Percentiles rank a stretch among this genome's conserved stretches.
Evolutionary conservation across 768 basidiomycete genomes (phyloP).

Genomic region (Boletus edulis): DNA sequence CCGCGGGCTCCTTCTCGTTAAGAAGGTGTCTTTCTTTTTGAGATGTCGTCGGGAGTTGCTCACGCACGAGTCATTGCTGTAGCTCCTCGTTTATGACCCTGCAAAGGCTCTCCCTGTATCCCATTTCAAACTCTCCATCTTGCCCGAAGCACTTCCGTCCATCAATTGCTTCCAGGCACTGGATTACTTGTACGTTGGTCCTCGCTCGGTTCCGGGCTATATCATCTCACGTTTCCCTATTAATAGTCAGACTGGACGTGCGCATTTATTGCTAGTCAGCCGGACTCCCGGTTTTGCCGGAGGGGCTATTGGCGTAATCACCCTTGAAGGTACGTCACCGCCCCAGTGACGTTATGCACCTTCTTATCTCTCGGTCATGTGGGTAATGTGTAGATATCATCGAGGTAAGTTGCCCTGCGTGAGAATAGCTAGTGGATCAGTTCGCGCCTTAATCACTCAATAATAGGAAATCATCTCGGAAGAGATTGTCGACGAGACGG

Average conservation of each 20-base stretch:
- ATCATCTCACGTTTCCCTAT: conserved; percentile 32
- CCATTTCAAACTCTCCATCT: conserved; percentile 71
- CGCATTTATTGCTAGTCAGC: conserved; percentile 86
- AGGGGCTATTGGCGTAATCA: conserved; percentile 89
- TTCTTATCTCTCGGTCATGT: not conserved
- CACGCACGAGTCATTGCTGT: not conserved
- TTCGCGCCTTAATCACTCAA: not conserved
- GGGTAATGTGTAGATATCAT: conserved; percentile 58
- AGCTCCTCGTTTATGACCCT: conserved; percentile 91
- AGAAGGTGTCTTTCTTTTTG: conserved; percentile 51
- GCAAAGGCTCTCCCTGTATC: conserved; percentile 72
- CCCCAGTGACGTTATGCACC: not conserved
- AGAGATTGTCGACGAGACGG: conserved; percentile 95
- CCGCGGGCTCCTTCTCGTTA: conserved; percentile 78
- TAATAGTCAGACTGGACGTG: conserved; percentile 95
- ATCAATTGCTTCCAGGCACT: conserved; percentile 95
- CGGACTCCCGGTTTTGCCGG: conserved; percentile 77
- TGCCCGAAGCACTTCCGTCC: conserved; percentile 85
- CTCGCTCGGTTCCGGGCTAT: not conserved
- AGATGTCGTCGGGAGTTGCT: not conserved
- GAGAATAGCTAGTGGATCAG: not conserved
- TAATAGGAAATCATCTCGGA: conserved; percentile 89
- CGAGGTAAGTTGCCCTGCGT: conserved; percentile 41
- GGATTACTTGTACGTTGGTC: conserved; percentile 73
- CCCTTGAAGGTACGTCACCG: conserved; percentile 63